Conservation (phyloP, 192 early-diverging fungal species). For the Dispira simplex region DNA sequence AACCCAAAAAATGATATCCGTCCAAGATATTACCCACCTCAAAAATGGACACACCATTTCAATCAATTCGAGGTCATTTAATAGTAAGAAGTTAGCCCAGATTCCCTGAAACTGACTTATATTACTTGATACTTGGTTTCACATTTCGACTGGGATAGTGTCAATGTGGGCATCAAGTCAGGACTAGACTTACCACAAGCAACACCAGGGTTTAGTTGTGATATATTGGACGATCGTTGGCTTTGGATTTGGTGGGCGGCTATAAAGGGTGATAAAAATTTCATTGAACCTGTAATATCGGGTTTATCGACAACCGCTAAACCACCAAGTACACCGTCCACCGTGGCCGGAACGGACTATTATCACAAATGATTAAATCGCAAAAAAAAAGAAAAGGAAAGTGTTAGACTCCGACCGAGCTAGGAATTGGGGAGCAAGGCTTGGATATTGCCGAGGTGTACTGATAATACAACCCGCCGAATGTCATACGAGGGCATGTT, state of each 20-base stretch:
- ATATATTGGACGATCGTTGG: constrained; percentile 26
- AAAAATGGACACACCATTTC: too few relatives aligned
- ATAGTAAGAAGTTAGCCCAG: too few relatives aligned
- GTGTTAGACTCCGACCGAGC: neutral
- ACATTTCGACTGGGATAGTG: too few relatives aligned
- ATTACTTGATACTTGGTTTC: too few relatives aligned
- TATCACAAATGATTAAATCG: constrained; percentile 24
- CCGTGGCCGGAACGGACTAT: constrained; percentile 35
- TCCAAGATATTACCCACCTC: too few relatives aligned
- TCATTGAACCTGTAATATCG: constrained; percentile 49
- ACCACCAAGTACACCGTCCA: constrained; percentile 87
- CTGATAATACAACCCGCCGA: neutral
- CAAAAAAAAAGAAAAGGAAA: neutral
- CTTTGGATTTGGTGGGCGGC: neutral
- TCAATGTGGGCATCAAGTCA: too few relatives aligned
- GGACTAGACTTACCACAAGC: constrained; percentile 11
- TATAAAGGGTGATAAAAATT: constrained; percentile 32
- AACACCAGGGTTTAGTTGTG: neutral
- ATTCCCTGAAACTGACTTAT: too few relatives aligned
- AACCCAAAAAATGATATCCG: constrained; percentile 19
- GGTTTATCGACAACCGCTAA: constrained; percentile 53
- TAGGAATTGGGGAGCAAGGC: neutral
- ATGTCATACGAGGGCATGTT: neutral
- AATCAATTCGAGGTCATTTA: too few relatives aligned
- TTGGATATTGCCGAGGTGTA: neutral